These are phyloP conservation scores for Xylaria sp. DNA, from an alignment of 2,329 filamentous ascomycete genomes.

Conservation along the genomic window DNA sequence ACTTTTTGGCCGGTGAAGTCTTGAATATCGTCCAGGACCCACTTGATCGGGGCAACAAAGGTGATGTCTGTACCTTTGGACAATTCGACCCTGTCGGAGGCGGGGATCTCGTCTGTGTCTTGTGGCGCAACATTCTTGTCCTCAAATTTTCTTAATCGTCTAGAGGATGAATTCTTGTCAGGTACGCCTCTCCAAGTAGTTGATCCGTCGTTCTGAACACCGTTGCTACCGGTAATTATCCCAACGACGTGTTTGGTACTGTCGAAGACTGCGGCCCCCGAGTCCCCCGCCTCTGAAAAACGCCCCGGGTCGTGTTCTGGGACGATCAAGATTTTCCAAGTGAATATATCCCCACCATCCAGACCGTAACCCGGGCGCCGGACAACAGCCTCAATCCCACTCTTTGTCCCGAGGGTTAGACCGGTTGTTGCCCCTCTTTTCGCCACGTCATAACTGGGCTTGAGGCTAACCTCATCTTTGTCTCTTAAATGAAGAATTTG, in stretches of 20 bases:
- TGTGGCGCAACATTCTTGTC: neutral
- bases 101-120: conserved; percentile 1
- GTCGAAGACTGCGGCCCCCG: conserved; percentile 6
- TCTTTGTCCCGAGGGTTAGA: neutral
- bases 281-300: neutral
- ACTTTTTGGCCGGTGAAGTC: conserved; percentile 2
- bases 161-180: neutral
- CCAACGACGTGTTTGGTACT: neutral
- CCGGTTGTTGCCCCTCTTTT: conserved; percentile 1
- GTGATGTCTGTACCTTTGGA: neutral
- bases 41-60: conserved; percentile 7
- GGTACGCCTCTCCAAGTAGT: no score
- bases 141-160: neutral
- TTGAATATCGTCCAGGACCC: conserved; percentile 10
- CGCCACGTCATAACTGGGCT: neutral
- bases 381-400: conserved; percentile 11
- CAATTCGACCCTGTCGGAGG: neutral
- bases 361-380: neutral
- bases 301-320: neutral
- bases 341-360: neutral
- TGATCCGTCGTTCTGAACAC: no score
- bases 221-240: conserved; percentile 9
- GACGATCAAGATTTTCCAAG: conserved; percentile 12
- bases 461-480: no score
- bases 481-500: no score